Evolutionary conservation across 2,329 filamentous ascomycete species (phyloP), one percentile per base, ranked within the genome.

Genomic region (Dendryphion nanum): DNA sequence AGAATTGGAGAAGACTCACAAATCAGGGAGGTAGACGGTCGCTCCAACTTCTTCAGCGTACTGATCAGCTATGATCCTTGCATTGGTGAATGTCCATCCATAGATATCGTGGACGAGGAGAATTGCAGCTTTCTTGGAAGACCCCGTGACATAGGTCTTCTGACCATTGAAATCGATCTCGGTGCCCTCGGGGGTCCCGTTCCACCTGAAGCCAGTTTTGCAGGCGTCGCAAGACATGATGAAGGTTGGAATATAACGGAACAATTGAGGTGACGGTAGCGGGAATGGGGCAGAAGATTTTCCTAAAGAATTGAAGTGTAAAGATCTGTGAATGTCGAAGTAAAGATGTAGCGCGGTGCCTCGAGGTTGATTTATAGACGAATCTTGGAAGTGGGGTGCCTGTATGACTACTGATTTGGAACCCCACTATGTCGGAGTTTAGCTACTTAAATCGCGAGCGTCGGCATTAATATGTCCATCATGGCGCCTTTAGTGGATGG

Each of bases 21-120:
- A 53, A 47, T 75, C 71, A 1, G 71, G 65, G 20, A 75, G 51
- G 49, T 73, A 74, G 45, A 62, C 62, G 34, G 68, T 71, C 48
- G 69, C 73, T 50, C 71, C 67, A 10, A 61, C 61, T 42, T 64
- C 60, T 23, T 66, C 63, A 19, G 72, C 72, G 48, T 73, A 75
- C 34, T 68, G 55, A 52, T 75, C 72, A 10, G 72, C 72, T 12
- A 75, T 56, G 4, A 75, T 48, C 20, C 72, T 66, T 30, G 66
- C 53, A 50, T 75, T 75, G 20, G 60, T 52, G 33, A 74, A 65
- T n/a, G 66, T 66, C 66, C 66, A 74, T 42, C 72, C 72, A 42
- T 73, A 75, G 53, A 76, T 61, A 59, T 57, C 55, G 18, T 60
- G 53, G n/a, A 61, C 21, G 33, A 77, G 58, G 44, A 77, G 69